A percentile compares a stretch with the other conserved stretches of the same genome.
phyloP scores from a whole-genome alignment of 176 grass and related monocot genomes.

The Canna indica region DNA sequence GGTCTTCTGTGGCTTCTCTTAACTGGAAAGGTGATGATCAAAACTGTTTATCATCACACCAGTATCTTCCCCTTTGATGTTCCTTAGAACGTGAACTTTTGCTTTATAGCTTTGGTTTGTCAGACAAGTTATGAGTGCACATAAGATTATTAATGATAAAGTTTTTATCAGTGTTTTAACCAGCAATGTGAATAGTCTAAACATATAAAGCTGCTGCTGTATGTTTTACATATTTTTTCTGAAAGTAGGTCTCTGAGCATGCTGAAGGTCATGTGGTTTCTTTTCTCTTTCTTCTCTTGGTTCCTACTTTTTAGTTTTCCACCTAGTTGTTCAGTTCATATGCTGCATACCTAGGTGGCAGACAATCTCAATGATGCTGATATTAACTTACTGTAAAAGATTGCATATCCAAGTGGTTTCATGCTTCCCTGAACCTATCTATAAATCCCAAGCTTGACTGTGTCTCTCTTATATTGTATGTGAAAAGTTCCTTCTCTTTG shows the following conservation, averaged over 20 bases:
- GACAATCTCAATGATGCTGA: neutral
- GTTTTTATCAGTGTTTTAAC: neutral
- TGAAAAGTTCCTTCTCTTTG: neutral
- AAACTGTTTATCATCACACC: neutral
- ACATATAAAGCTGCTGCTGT: neutral
- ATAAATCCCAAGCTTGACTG: too few relatives aligned
- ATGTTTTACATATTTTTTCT: neutral
- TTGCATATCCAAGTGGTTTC: neutral
- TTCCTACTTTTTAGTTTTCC: neutral
- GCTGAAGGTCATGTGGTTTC: neutral
- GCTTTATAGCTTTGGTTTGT: neutral
- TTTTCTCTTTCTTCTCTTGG: neutral
- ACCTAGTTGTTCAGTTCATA: neutral
- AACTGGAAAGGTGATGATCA: slow-evolving; percentile 64
- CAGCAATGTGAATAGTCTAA: neutral
- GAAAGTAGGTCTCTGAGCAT: neutral
- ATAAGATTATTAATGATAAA: neutral
- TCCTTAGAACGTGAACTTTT: too few relatives aligned
- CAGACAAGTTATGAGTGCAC: neutral
- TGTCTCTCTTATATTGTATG: neutral
- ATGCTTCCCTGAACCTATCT: neutral
- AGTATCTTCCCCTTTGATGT: neutral
- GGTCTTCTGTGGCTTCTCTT: slow-evolving; percentile 99
- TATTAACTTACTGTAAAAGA: neutral
- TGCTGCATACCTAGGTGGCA: neutral